A percentile compares a stretch with the other conserved stretches of the same genome.
Evolutionary conservation across 768 basidiomycete species (phyloP).

Genomic region (Lactarius hengduanensis): DNA sequence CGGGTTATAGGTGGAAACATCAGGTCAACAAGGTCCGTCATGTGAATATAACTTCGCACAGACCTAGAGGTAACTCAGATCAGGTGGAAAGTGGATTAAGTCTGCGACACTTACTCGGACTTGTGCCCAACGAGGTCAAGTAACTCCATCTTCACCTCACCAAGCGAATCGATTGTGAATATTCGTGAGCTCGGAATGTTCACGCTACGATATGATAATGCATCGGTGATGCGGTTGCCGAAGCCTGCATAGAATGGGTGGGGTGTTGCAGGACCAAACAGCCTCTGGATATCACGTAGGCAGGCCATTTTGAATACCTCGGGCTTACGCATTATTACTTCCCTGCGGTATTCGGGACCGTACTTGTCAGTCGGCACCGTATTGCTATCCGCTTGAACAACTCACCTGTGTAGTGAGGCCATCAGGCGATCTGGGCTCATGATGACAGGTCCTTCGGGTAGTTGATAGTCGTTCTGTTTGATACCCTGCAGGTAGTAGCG

Average conservation of each 20-base stretch:
- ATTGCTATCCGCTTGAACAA: constrained; percentile 30
- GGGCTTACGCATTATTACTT: constrained; percentile 98
- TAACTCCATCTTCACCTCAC: constrained; percentile 96
- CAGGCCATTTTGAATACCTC: constrained; percentile 99
- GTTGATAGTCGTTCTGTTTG: constrained; percentile 91
- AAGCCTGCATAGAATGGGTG: constrained; percentile 97
- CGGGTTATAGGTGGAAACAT: constrained; percentile 97
- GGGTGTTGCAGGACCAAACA: constrained; percentile 72
- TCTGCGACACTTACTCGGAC: constrained; percentile 64
- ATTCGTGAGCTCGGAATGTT: constrained; percentile 92
- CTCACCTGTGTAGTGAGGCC: constrained; percentile 87
- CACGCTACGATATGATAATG: constrained; percentile 94
- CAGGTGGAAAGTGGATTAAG: neutral
- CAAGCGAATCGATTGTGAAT: constrained; percentile 93
- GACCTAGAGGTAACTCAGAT: constrained; percentile 11
- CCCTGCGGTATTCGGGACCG: constrained; percentile 46
- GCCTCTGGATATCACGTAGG: constrained; percentile 86
- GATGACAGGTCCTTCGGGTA: constrained; percentile 98
- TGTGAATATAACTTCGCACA: constrained; percentile 81
- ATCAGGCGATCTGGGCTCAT: constrained; percentile 98
- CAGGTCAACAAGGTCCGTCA: constrained; percentile 99
- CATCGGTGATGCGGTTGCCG: constrained; percentile 97
- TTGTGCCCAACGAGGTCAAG: constrained; percentile 97
- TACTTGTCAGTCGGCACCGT: neutral
- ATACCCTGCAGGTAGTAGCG: constrained; percentile 92